Base-by-base conservation (phyloP, 257 asterid species). In the Solanum lignicaule region DNA sequence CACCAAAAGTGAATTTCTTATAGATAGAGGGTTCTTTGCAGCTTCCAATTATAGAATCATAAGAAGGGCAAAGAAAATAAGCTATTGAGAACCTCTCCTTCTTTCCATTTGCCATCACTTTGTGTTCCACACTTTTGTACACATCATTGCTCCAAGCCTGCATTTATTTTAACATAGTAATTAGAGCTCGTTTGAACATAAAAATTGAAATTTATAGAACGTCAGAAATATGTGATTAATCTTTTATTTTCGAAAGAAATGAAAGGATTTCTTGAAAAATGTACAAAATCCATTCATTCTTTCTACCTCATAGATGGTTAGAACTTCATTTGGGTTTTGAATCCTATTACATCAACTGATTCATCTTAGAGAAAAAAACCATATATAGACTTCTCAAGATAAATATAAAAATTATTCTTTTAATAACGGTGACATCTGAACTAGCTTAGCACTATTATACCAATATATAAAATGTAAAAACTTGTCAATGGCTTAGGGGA, bases 131-230 rank as follows among this genome's bases (percentile, higher is more conserved):
- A 84, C 98, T 95, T 87, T 90, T 94, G 38, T 94, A 95, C 38
- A 90, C 85, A 87, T 93, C 94, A 36, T 95, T 95, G 88, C 98
- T 95, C 98, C 96, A 95, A 35, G 96, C 98, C 98, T 95, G 94
- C 94, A 91, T 14, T 66, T 65, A 83, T 81, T 29, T 32, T 12
- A 2, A 39, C 12, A n/a, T n/a, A 4, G 69, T 60, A 9, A 60
- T 9, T 21, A 60, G 14, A 9, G 29, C 6, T 3, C 5, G 3
- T 23, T 62, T 62, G 14, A 9, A 62, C 0, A 23, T 62, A 23
- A 62, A 62, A 23, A 62, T 9, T 62, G 7, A 62, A 62, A 62
- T 62, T 9, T 4, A 0, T 8, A 23, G 6, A 60, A 55, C 3
- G 6, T 23, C 0, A 60, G 2, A 66, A 13, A 25, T 66, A 27